These are phyloP conservation scores for Taiozyma sp. DNA, from an alignment of 1,139 yeast genomes.

Conservation along the genomic window DNA sequence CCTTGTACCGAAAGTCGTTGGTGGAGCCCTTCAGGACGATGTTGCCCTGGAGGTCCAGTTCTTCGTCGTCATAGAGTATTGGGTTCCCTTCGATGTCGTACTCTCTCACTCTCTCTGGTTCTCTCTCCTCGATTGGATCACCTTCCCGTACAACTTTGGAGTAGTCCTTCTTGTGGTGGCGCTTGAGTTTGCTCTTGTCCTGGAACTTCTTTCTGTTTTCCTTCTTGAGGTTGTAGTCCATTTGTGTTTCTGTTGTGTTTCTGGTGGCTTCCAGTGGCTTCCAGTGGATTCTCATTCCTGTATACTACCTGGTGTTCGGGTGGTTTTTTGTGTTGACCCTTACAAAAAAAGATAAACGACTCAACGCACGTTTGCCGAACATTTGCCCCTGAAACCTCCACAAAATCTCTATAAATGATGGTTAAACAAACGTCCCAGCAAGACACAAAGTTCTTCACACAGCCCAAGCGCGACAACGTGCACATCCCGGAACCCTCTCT, in stretches of 20 bases:
- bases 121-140: neutral
- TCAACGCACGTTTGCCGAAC: neutral
- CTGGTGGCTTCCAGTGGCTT: neutral
- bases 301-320: neutral
- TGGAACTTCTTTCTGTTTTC: slow-evolving; percentile 24
- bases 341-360: neutral
- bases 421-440: neutral
- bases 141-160: slow-evolving; percentile 17
- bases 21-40: slow-evolving; percentile 8
- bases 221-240: slow-evolving; percentile 21
- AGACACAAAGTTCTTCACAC: slow-evolving; percentile 24
- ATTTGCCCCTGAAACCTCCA: neutral
- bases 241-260: neutral
- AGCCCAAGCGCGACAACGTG: slow-evolving; percentile 2
- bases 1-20: slow-evolving; percentile 21
- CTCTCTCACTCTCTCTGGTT: slow-evolving; percentile 5
- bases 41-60: slow-evolving; percentile 11
- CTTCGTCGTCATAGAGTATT: slow-evolving; percentile 4
- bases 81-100: slow-evolving; percentile 11
- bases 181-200: slow-evolving; percentile 21
- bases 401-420: neutral
- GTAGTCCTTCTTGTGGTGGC: slow-evolving; percentile 24
- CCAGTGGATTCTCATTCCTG: neutral
- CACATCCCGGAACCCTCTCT: slow-evolving; percentile 6
- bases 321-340: neutral